Evolutionary conservation across 1,284 basidiomycete species (phyloP).

Genomic region (Apiotrichum gracile): DNA sequence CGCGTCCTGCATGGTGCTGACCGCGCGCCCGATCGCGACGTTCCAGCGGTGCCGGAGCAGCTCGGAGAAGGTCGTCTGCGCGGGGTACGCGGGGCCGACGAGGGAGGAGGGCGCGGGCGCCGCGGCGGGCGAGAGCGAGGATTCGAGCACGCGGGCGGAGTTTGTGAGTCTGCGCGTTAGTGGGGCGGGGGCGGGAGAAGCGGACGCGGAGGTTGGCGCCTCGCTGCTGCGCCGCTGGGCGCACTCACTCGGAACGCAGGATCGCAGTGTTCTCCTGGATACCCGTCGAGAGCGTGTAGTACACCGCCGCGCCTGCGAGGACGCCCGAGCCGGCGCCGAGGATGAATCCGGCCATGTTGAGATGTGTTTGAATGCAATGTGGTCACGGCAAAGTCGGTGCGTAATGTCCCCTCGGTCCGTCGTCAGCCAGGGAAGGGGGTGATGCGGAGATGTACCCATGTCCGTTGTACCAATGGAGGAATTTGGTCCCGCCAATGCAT

Average conservation of each 20-base stretch:
- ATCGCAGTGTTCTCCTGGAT: conserved; percentile 22
- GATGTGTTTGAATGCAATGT: not conserved
- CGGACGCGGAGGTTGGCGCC: not conserved
- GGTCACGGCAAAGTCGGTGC: not conserved
- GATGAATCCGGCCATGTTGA: conserved; percentile 37
- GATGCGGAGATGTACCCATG: not conserved
- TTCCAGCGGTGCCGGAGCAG: conserved; percentile 36
- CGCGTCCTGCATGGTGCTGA: conserved; percentile 21
- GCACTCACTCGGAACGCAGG: conserved; percentile 35
- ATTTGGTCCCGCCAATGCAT: conserved; percentile 8
- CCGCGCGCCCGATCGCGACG: conserved; percentile 21
- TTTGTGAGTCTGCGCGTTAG: not conserved
- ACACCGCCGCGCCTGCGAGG: conserved; percentile 41
- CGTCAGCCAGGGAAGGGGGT: too few species aligned
- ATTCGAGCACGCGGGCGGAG: conserved; percentile 19
- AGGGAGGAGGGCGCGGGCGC: conserved; percentile 26
- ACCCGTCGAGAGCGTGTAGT: conserved; percentile 38
- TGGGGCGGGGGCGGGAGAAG: not conserved
- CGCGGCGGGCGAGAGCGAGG: conserved; percentile 26
- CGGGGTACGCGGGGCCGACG: conserved; percentile 24
- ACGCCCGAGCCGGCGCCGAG: conserved; percentile 40
- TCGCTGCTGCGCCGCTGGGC: too few species aligned
- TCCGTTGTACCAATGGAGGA: not conserved
- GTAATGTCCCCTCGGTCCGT: too few species aligned
- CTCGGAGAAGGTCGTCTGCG: conserved; percentile 23